A percentile compares a stretch with the other conserved stretches of the same genome.
Conservation (phyloP, 768 basidiomycete genomes). For the Suillus luteus region DNA sequence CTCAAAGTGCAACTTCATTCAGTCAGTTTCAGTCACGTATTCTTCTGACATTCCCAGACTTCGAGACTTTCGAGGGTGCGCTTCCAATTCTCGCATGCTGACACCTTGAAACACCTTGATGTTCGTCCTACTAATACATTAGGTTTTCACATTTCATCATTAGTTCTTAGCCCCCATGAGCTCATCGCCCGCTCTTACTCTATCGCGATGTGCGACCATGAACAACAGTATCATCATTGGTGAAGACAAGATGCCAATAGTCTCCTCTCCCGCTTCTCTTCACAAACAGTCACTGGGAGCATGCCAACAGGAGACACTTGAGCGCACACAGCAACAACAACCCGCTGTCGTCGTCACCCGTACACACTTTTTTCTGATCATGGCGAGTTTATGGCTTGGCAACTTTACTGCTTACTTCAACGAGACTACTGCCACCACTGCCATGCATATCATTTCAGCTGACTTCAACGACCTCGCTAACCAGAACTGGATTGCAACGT, state of each 20-base stretch:
- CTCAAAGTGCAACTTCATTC: constrained; percentile 16
- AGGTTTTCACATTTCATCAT: constrained; percentile 1
- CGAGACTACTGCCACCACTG: constrained; percentile 36
- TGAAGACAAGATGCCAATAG: constrained; percentile 25
- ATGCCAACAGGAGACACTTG: constrained; percentile 2
- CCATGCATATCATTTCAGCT: constrained; percentile 37
- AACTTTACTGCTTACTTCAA: constrained; percentile 40
- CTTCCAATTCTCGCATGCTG: constrained; percentile 20
- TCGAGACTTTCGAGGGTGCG: constrained; percentile 10
- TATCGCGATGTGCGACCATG: constrained; percentile 34
- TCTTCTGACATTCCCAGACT: constrained; percentile 3
- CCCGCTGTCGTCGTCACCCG: constrained; percentile 32
- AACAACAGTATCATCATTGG: constrained; percentile 28
- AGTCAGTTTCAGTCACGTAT: constrained; percentile 12
- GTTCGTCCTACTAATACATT: constrained; percentile 13
- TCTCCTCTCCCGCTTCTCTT: constrained; percentile 10
- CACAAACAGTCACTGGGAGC: constrained; percentile 9
- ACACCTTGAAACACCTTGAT: constrained; percentile 19
- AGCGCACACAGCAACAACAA: constrained; percentile 13
- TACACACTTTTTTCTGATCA: constrained; percentile 36
- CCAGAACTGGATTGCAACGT: constrained; percentile 39
- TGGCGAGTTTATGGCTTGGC: constrained; percentile 36
- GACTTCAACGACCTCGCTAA: constrained; percentile 32
- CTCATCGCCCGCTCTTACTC: constrained; percentile 29
- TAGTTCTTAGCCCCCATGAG: constrained; percentile 25